phyloP scores from a whole-genome alignment of 176 grass and related monocot species.

The Cenchrus americanus region DNA sequence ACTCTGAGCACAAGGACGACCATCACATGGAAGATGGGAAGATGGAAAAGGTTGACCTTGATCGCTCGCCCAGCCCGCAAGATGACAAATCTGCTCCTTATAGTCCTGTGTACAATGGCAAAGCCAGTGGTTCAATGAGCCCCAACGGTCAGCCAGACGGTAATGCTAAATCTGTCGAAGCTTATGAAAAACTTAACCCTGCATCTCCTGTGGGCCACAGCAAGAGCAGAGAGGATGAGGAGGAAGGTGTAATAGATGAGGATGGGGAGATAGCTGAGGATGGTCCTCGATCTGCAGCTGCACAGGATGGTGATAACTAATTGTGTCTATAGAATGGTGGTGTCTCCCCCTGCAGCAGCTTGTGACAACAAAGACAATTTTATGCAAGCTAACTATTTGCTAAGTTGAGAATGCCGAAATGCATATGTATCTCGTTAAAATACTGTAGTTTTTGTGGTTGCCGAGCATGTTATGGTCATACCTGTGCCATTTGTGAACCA shows the following conservation, averaged over 20 bases:
- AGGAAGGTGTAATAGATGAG: constrained; percentile 78
- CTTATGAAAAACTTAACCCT: constrained; percentile 1
- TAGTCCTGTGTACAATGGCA: constrained; percentile 54
- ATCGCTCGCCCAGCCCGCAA: constrained; percentile 43
- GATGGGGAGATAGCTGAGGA: constrained; percentile 54
- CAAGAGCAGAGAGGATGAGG: constrained; percentile 59
- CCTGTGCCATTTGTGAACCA: constrained; percentile 16
- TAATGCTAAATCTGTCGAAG: constrained; percentile 28
- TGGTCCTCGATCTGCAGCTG: constrained; percentile 25
- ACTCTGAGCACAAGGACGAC: constrained; percentile 36
- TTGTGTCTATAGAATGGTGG: background rate
- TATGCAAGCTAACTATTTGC: background rate
- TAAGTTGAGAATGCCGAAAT: background rate
- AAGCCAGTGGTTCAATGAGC: constrained; percentile 46
- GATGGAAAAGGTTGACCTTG: constrained; percentile 53
- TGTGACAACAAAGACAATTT: background rate
- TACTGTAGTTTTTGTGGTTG: background rate
- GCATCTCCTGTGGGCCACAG: constrained; percentile 1
- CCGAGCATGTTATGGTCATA: background rate
- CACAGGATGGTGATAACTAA: constrained; percentile 22
- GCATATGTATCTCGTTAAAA: constrained; percentile 9
- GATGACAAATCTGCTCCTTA: constrained; percentile 53
- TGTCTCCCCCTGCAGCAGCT: background rate
- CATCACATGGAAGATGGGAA: constrained; percentile 39
- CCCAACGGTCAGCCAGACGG: constrained; percentile 38